These are phyloP conservation scores for Fusarium nisikadoi DNA, from an alignment of 2,329 filamentous ascomycete genomes.

Conservation along the genomic window DNA sequence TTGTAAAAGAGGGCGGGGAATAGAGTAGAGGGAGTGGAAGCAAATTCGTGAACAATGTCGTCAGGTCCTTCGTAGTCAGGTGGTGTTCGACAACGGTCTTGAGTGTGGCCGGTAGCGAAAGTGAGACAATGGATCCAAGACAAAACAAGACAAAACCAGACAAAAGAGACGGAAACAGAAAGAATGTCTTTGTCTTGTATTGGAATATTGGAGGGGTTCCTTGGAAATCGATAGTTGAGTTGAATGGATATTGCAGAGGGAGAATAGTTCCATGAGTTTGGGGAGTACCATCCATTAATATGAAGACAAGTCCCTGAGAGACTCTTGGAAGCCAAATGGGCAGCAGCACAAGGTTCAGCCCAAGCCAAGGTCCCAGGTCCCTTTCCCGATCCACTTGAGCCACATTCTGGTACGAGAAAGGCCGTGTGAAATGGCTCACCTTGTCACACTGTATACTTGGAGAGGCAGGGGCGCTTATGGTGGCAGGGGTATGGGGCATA, in stretches of 20 bases:
- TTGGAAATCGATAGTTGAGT: slow-evolving; percentile 34
- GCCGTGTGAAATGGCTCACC: slow-evolving; percentile 2
- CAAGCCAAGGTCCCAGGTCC: slow-evolving; percentile 29
- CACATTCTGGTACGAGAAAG: slow-evolving; percentile 39
- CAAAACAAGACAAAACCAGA: slow-evolving; percentile 31
- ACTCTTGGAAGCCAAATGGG: slow-evolving; percentile 18
- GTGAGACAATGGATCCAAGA: slow-evolving; percentile 36
- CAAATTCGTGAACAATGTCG: slow-evolving; percentile 31
- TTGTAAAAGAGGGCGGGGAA: slow-evolving; percentile 24
- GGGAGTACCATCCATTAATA: slow-evolving; percentile 41
- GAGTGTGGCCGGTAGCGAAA: slow-evolving; percentile 32
- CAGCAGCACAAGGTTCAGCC: slow-evolving; percentile 30
- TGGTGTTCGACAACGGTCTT: slow-evolving; percentile 23
- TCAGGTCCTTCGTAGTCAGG: slow-evolving; percentile 26
- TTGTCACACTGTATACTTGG: slow-evolving; percentile 34
- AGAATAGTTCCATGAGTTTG: slow-evolving; percentile 25
- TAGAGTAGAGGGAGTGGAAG: slow-evolving; percentile 19
- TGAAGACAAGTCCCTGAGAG: slow-evolving; percentile 29
- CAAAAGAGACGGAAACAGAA: slow-evolving; percentile 40
- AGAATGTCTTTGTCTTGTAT: slow-evolving; percentile 24
- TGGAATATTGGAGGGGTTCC: slow-evolving; percentile 1
- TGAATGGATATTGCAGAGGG: slow-evolving; percentile 23
- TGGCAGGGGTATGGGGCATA: slow-evolving; percentile 20
- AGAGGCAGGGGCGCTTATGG: slow-evolving; percentile 30
- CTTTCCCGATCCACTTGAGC: slow-evolving; percentile 34